phyloP scores from a whole-genome alignment of 805 yeast genomes.

The Torulaspora franciscae region DNA sequence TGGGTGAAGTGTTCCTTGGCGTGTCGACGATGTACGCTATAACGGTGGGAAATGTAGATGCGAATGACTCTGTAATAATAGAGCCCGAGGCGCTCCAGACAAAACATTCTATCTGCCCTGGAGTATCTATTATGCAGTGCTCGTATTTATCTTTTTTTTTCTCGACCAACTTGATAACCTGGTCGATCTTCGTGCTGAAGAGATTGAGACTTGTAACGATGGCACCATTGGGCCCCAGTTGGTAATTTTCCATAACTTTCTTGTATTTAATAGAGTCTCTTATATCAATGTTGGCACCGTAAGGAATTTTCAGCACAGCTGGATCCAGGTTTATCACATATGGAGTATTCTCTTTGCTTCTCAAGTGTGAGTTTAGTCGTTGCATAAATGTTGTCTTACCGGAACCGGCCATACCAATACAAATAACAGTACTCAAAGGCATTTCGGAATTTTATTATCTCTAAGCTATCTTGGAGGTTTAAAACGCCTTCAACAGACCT shows the following conservation, averaged over 20 bases:
- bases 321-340: constrained; percentile 95
- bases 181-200: constrained; percentile 93
- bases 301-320: constrained; percentile 91
- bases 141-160: constrained; percentile 54
- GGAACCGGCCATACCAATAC: constrained; percentile 68
- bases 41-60: constrained; percentile 91
- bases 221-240: constrained; percentile 97
- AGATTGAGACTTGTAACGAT: constrained; percentile 91
- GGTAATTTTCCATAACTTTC: constrained; percentile 93
- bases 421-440: constrained; percentile 43
- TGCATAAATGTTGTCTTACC: constrained; percentile 99
- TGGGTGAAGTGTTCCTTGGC: constrained; percentile 89
- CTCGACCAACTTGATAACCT: constrained; percentile 80
- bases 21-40: constrained; percentile 95
- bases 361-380: constrained; percentile 83
- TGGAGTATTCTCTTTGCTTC: constrained; percentile 66
- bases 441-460: constrained; percentile 15
- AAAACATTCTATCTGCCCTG: constrained; percentile 98
- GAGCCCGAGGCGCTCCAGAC: constrained; percentile 98
- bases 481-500: neutral
- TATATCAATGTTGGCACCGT: constrained; percentile 89
- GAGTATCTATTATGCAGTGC: constrained; percentile 89
- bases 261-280: constrained; percentile 93
- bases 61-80: constrained; percentile 93
- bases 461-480: neutral